Percentiles rank a stretch among this genome's conserved stretches.
Evolutionary conservation across 305 asterid species (phyloP).

Genomic region (Fraxinus sp.): DNA sequence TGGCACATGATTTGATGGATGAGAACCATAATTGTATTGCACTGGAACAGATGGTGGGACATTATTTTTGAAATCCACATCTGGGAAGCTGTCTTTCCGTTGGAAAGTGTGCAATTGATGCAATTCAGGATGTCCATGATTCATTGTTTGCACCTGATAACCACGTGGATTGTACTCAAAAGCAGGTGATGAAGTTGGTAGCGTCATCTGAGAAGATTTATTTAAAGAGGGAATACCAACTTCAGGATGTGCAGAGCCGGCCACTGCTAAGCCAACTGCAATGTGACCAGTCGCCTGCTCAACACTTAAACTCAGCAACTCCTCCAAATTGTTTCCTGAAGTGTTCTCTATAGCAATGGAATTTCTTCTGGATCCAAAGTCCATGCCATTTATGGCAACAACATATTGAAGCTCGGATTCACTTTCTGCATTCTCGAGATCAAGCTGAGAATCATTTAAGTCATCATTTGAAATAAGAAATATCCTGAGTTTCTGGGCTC

Average conservation of each 20-base stretch:
- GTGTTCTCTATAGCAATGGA: slow-evolving; percentile 52
- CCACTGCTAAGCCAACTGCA: slow-evolving; percentile 35
- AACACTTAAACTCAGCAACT: slow-evolving; percentile 49
- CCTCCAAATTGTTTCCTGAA: slow-evolving; percentile 65
- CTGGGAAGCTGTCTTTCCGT: slow-evolving; percentile 34
- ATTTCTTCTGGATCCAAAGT: slow-evolving; percentile 65
- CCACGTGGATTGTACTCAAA: slow-evolving; percentile 43
- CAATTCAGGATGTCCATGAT: slow-evolving; percentile 51
- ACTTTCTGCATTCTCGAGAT: slow-evolving; percentile 53
- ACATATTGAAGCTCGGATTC: slow-evolving; percentile 73
- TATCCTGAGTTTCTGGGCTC: slow-evolving; percentile 69
- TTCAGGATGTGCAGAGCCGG: slow-evolving; percentile 33
- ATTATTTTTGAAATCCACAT: slow-evolving; percentile 33
- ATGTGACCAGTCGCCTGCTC: slow-evolving; percentile 46
- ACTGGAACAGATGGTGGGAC: slow-evolving; percentile 29
- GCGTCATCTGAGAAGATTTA: slow-evolving; percentile 44
- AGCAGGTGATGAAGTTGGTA: slow-evolving; percentile 43
- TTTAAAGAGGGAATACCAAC: slow-evolving; percentile 37
- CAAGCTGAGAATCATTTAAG: slow-evolving; percentile 67
- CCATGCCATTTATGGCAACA: slow-evolving; percentile 83
- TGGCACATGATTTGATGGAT: slow-evolving; percentile 43
- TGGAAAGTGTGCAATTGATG: slow-evolving; percentile 42
- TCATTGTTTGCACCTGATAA: slow-evolving; percentile 39
- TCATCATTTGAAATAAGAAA: slow-evolving; percentile 68
- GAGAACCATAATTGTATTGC: slow-evolving; percentile 44